Evolutionary conservation across 768 basidiomycete genomes (phyloP).

Genomic region (Boletus subparvulus): DNA sequence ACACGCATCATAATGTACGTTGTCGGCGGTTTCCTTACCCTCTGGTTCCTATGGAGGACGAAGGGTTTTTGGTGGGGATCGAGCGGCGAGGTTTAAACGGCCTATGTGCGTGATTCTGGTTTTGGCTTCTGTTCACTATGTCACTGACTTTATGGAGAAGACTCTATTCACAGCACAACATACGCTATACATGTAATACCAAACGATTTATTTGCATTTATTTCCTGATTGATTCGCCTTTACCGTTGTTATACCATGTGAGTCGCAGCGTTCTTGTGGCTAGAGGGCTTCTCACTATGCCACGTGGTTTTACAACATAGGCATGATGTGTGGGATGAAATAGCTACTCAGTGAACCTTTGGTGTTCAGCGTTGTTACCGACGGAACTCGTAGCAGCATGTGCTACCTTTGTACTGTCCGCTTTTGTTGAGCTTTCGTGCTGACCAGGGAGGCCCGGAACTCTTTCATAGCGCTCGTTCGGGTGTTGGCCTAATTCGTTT

Average conservation of each 20-base stretch:
- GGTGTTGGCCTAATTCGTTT: neutral
- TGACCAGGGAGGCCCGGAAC: neutral
- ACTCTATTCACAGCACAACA: neutral
- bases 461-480: neutral
- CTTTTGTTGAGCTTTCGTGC: neutral
- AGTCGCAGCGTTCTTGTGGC: neutral
- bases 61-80: constrained; percentile 45
- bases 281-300: neutral
- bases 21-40: constrained; percentile 41
- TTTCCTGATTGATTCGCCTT: neutral
- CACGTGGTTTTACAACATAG: neutral
- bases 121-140: neutral
- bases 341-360: neutral
- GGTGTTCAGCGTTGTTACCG: neutral
- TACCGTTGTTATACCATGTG: neutral
- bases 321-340: neutral
- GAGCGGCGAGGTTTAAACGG: constrained; percentile 13
- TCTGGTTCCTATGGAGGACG: constrained; percentile 53
- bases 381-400: neutral
- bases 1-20: constrained; percentile 65
- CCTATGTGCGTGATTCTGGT: constrained; percentile 15
- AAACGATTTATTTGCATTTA: neutral
- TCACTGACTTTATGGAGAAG: neutral
- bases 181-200: constrained; percentile 7
- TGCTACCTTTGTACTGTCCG: neutral